Conservation (phyloP, 805 yeast species). For the Cyberlindnera nakhonratchasimensis region DNA sequence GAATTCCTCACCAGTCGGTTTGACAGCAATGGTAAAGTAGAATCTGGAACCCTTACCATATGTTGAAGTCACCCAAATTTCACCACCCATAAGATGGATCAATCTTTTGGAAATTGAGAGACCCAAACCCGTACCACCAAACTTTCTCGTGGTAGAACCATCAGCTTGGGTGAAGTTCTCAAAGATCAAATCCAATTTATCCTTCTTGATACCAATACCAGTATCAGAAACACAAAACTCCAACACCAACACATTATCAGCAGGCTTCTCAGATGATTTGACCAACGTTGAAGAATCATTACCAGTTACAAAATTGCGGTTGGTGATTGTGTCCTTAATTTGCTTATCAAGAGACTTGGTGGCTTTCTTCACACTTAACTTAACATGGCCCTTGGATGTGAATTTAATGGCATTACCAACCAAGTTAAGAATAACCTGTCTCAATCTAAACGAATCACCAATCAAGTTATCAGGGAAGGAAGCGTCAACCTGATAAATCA, state of each 20-base stretch:
- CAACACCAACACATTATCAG: slow-evolving; percentile 40
- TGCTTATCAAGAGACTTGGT: slow-evolving; percentile 23
- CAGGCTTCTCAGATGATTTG: slow-evolving; percentile 34
- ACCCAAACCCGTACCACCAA: slow-evolving; percentile 92
- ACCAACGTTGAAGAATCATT: slow-evolving; percentile 33
- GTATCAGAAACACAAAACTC: slow-evolving; percentile 89
- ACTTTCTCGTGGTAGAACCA: slow-evolving; percentile 88
- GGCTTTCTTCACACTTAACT: slow-evolving; percentile 65
- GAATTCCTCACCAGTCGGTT: slow-evolving; percentile 61
- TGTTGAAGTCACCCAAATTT: slow-evolving; percentile 82
- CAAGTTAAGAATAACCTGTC: slow-evolving; percentile 81
- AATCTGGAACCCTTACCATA: slow-evolving; percentile 84
- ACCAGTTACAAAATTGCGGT: slow-evolving; percentile 29
- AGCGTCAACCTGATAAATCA: slow-evolving; percentile 77
- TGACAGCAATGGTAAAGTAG: slow-evolving; percentile 75
- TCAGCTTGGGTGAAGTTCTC: slow-evolving; percentile 93
- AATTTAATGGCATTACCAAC: slow-evolving; percentile 91
- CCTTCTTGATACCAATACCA: slow-evolving; percentile 85
- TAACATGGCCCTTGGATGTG: slow-evolving; percentile 78
- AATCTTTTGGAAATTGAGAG: slow-evolving; percentile 82
- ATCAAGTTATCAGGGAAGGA: slow-evolving; percentile 83
- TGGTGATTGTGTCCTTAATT: slow-evolving; percentile 25
- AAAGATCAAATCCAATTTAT: slow-evolving; percentile 78
- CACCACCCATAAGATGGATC: slow-evolving; percentile 91
- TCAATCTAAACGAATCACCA: slow-evolving; percentile 84